Evolutionary conservation across 164 flowering plant genomes (phyloP), one percentile per base, ranked within the genome.

Genomic region (Aristolochia fimbriata): DNA sequence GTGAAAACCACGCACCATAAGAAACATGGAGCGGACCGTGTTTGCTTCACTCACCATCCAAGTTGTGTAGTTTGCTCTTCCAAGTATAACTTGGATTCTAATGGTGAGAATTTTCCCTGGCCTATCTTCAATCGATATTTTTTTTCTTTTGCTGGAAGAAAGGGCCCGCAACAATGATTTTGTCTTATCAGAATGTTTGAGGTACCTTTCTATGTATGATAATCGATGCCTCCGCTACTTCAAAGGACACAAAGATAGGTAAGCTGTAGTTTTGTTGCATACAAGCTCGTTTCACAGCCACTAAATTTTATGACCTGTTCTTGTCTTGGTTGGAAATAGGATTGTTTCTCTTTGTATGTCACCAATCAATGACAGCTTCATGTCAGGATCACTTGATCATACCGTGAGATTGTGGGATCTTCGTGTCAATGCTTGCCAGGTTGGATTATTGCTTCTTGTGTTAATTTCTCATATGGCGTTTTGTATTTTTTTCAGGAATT

Each of bases 371-470:
- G 99, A 94, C 69, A 81, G 97, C 77, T 94, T 94, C 80, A 90
- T 94, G 99, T 94, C 99, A 4, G 99, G 96, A 60, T 90, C 99
- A 55, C 85, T 88, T 72, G 99, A 94, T 62, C 99, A 86, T 64
- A 82, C 73, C 70, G 93, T 88, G 60, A 74, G 99, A 70, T n/a
- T n/a, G 59, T 94, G 99, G 99, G 99, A 94, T 81, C 91, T 94
- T 68, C 92, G 97, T 62, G 97, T 91, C 47, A 94, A 94, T 79
- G 86, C 92, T 19, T 94, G 99, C 76, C 99, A 94, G 97, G 99
- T 94, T 67, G 66, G 75, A 76, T 41, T 27, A 27, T 60, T 31
- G 47, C 65, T 20, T 31, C 46, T 66, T n/a, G 7, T 27, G 49
- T 41, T 5, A 61, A 33, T 53, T 51, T 11, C 21, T 37, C 14